A percentile compares a stretch with the other conserved stretches of the same genome.
Evolutionary conservation across 2,329 filamentous ascomycete genomes (phyloP).

Genomic region (Aureobasidium sp.): DNA sequence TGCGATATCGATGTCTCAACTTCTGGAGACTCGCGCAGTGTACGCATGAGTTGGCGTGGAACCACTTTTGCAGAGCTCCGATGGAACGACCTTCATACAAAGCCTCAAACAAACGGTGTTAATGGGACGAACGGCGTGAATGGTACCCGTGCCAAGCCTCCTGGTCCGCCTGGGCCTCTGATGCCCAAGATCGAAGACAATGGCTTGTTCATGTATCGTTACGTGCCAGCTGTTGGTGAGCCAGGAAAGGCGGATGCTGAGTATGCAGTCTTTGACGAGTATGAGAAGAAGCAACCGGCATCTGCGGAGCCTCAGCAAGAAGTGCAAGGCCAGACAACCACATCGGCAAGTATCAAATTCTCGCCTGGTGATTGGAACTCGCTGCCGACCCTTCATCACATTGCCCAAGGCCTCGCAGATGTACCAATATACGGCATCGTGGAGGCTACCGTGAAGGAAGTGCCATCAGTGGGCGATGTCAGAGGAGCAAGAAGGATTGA

Average conservation of each 20-base stretch:
- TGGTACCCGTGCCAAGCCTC: neutral
- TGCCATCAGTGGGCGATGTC: conserved; percentile 44
- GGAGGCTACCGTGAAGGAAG: conserved; percentile 47
- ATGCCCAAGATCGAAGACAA: conserved; percentile 29
- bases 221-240: conserved; percentile 46
- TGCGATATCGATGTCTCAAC: conserved; percentile 21
- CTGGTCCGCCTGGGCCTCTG: neutral
- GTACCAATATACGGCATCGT: conserved; percentile 50
- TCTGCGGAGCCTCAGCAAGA: conserved; percentile 19
- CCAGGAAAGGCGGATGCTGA: conserved; percentile 46
- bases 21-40: conserved; percentile 14
- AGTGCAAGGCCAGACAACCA: conserved; percentile 21
- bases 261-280: conserved; percentile 40
- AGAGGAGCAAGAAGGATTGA: conserved; percentile 26
- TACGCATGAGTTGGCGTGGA: conserved; percentile 27
- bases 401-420: conserved; percentile 44
- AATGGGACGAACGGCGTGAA: conserved; percentile 7
- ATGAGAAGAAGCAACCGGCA: conserved; percentile 26
- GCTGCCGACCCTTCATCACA: conserved; percentile 53
- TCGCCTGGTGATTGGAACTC: conserved; percentile 43
- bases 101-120: neutral
- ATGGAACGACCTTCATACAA: conserved; percentile 19
- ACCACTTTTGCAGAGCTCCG: conserved; percentile 27
- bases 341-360: conserved; percentile 39
- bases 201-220: conserved; percentile 47